Conservation (phyloP, 352 stramenopile species). For the Globisporangium orthogonon region DNA sequence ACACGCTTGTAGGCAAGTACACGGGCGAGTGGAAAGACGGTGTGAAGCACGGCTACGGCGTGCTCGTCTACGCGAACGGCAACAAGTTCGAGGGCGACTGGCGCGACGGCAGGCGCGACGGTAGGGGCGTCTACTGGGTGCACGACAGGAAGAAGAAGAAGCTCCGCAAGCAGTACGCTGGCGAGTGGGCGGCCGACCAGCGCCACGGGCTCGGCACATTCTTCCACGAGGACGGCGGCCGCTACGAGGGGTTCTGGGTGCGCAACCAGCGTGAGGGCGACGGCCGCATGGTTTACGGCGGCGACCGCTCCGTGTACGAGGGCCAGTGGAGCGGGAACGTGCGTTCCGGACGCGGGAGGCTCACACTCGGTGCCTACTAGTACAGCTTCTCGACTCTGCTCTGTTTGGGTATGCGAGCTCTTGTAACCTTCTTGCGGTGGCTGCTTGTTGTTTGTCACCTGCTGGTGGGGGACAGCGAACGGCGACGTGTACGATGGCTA, state of each 20-base stretch:
- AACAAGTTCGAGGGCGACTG: constrained; percentile 91
- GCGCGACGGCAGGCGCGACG: constrained; percentile 71
- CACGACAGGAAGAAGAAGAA: constrained; percentile 50
- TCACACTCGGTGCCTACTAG: constrained; percentile 41
- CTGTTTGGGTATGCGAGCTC: neutral
- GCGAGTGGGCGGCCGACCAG: constrained; percentile 70
- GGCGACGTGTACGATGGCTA: constrained; percentile 85
- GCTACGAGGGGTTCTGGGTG: constrained; percentile 79
- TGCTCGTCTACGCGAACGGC: constrained; percentile 84
- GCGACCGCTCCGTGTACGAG: constrained; percentile 86
- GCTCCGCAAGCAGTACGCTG: constrained; percentile 78
- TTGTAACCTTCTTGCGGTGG: neutral
- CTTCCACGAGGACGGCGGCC: constrained; percentile 75
- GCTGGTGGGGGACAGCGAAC: constrained; percentile 35
- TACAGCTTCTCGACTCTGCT: neutral
- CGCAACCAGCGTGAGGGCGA: constrained; percentile 70
- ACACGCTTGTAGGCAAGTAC: constrained; percentile 78
- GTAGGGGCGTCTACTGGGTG: constrained; percentile 78
- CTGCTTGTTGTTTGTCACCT: neutral
- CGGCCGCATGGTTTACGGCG: constrained; percentile 69
- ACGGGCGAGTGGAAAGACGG: constrained; percentile 92
- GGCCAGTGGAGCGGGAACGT: constrained; percentile 74
- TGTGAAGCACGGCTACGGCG: constrained; percentile 90
- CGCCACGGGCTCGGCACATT: constrained; percentile 76
- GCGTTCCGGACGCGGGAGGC: constrained; percentile 62